Conservation (phyloP, 1,139 yeast species). For the Tardiomyces depauwii region DNA sequence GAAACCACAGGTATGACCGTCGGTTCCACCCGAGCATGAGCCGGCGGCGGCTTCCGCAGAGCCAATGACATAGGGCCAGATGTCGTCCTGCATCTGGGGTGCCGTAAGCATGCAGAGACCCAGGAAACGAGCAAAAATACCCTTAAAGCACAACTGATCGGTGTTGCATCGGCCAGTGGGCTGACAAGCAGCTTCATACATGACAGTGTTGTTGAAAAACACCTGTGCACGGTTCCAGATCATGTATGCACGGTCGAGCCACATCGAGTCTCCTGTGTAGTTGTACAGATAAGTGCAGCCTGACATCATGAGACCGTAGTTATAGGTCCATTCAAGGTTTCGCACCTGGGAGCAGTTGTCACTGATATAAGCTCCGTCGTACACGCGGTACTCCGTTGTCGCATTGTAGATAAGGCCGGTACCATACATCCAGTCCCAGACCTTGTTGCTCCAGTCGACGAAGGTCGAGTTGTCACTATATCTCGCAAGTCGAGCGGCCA, state of each 20-base stretch:
- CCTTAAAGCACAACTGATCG: slow-evolving; percentile 87
- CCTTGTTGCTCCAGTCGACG: slow-evolving; percentile 65
- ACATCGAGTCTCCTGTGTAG: slow-evolving; percentile 51
- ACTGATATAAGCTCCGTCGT: slow-evolving; percentile 71
- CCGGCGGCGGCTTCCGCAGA: slow-evolving; percentile 74
- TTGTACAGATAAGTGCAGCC: slow-evolving; percentile 82
- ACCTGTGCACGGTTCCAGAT: slow-evolving; percentile 39
- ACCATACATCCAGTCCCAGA: slow-evolving; percentile 73
- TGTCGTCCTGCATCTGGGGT: slow-evolving; percentile 46
- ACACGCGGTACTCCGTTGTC: slow-evolving; percentile 33
- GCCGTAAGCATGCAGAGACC: slow-evolving; percentile 64
- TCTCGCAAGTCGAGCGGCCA: slow-evolving; percentile 80
- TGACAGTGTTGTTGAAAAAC: slow-evolving; percentile 48
- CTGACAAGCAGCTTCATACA: slow-evolving; percentile 82
- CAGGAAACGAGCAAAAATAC: slow-evolving; percentile 64
- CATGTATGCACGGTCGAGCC: slow-evolving; percentile 44
- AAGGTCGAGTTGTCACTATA: slow-evolving; percentile 64
- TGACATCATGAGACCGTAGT: slow-evolving; percentile 66
- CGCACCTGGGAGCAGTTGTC: slow-evolving; percentile 53
- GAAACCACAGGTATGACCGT: slow-evolving; percentile 83
- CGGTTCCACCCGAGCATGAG: slow-evolving; percentile 77
- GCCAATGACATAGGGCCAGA: slow-evolving; percentile 41
- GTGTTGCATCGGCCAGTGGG: slow-evolving; percentile 46
- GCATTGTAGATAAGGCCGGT: slow-evolving; percentile 43
- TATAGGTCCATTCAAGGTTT: slow-evolving; percentile 73